phyloP scores from a whole-genome alignment of 345 rosid species.

The Syzygium grande region DNA sequence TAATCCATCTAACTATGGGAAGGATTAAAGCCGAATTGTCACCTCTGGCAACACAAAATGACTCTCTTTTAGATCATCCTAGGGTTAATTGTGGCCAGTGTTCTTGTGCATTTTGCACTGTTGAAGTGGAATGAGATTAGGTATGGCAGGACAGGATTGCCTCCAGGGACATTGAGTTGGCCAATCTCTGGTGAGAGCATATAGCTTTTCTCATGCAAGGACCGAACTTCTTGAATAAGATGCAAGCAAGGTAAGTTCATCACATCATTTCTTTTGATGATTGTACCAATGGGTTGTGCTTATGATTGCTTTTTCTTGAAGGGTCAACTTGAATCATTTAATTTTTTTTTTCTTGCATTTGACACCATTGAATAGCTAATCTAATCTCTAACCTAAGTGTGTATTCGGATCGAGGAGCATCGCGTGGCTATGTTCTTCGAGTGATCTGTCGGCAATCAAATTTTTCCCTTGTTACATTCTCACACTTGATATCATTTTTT shows the following conservation, averaged over 20 bases:
- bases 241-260: constrained; percentile 18
- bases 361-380: neutral
- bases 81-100: neutral
- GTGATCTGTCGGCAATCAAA: neutral
- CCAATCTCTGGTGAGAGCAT: constrained; percentile 29
- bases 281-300: neutral
- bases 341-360: neutral
- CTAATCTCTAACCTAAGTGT: neutral
- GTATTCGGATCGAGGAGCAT: neutral
- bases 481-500: too few relatives aligned
- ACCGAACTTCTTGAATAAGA: constrained; percentile 21
- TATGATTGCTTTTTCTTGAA: neutral
- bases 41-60: neutral
- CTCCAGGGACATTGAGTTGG: constrained; percentile 30
- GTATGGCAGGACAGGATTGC: constrained; percentile 20
- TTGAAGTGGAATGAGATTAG: constrained; percentile 18
- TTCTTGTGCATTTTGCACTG: constrained; percentile 11
- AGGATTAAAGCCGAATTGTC: neutral
- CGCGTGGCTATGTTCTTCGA: neutral
- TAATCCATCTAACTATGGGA: neutral
- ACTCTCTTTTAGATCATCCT: neutral
- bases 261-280: neutral
- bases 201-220: constrained; percentile 26
- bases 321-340: neutral
- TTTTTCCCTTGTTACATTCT: too few relatives aligned